phyloP scores from a whole-genome alignment of 371 early-diverging fungal genomes.

The Zancudomyces culisetae region DNA sequence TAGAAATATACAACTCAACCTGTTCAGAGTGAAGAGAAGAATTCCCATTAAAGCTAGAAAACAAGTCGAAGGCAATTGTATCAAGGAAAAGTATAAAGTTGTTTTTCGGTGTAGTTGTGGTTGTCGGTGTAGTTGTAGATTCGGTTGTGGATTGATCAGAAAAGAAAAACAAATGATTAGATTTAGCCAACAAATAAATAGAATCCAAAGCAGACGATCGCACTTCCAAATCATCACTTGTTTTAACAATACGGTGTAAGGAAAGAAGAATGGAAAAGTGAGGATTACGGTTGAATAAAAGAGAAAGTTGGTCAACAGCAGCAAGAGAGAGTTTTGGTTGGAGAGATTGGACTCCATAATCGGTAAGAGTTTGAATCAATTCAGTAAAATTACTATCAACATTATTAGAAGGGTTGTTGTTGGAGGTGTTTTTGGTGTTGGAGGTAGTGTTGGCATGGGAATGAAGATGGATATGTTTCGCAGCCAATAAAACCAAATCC shows the following conservation, averaged over 20 bases:
- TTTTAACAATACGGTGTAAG: conserved; percentile 9
- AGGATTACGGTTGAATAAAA: not conserved
- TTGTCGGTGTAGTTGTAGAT: no score
- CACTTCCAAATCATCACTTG: conserved; percentile 37
- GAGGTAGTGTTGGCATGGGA: no score
- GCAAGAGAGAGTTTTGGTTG: conserved; percentile 19
- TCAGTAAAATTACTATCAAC: conserved; percentile 44
- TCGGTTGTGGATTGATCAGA: no score
- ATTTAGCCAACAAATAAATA: conserved; percentile 49
- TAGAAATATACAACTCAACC: conserved; percentile 46
- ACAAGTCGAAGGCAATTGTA: conserved; percentile 73
- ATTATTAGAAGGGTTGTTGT: not conserved
- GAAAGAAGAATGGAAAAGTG: not conserved
- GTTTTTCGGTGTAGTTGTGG: no score
- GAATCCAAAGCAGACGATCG: conserved; percentile 63
- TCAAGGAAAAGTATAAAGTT: conserved; percentile 58
- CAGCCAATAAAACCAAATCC: conserved; percentile 8
- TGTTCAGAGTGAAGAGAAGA: conserved; percentile 20
- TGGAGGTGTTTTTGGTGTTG: not conserved
- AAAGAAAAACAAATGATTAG: conserved; percentile 62
- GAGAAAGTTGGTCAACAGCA: conserved; percentile 18
- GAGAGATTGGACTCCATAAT: conserved; percentile 29
- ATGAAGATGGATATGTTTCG: not conserved
- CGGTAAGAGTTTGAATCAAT: conserved; percentile 57
- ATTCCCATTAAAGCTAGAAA: conserved; percentile 57